phyloP scores from a whole-genome alignment of 177 flowering plant genomes.

The Telopea speciosissima region DNA sequence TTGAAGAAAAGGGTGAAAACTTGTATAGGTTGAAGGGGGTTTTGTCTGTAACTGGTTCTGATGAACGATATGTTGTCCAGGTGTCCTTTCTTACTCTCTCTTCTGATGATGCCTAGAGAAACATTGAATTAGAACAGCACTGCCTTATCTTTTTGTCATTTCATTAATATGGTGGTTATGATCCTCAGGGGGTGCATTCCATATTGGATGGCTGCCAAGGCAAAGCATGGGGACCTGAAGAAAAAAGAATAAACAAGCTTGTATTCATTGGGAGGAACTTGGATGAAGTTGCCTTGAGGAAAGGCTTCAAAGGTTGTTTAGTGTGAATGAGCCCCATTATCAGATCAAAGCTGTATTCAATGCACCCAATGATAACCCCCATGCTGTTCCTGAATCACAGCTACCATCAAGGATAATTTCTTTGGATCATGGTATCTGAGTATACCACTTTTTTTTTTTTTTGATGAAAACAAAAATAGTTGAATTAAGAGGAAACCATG shows the following conservation, averaged over 20 bases:
- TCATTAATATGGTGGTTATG: neutral
- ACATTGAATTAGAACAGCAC: neutral
- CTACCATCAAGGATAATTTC: neutral
- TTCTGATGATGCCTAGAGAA: neutral
- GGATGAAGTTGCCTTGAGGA: slow-evolving; percentile 77
- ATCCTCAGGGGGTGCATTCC: slow-evolving; percentile 78
- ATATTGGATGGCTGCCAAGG: slow-evolving; percentile 74
- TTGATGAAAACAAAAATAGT: too few species aligned
- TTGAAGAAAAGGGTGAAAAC: slow-evolving; percentile 93
- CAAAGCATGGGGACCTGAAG: slow-evolving; percentile 72
- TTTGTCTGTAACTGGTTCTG: slow-evolving; percentile 55
- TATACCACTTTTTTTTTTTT: too few species aligned
- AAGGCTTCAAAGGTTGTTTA: slow-evolving; percentile 92
- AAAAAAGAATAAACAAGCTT: slow-evolving; percentile 76
- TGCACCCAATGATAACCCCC: neutral
- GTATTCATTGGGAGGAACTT: slow-evolving; percentile 91
- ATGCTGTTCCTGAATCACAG: neutral
- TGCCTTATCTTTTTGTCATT: neutral
- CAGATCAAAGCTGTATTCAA: neutral
- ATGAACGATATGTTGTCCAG: slow-evolving; percentile 81
- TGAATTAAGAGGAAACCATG: too few species aligned
- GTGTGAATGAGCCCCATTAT: slow-evolving; percentile 18
- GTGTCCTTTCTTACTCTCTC: slow-evolving; percentile 21
- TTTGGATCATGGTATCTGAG: neutral
- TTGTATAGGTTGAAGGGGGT: slow-evolving; percentile 93